Evolutionary conservation across 2,329 filamentous ascomycete genomes (phyloP), one percentile per base, ranked within the genome.

Genomic region (Beauveria asiatica): DNA sequence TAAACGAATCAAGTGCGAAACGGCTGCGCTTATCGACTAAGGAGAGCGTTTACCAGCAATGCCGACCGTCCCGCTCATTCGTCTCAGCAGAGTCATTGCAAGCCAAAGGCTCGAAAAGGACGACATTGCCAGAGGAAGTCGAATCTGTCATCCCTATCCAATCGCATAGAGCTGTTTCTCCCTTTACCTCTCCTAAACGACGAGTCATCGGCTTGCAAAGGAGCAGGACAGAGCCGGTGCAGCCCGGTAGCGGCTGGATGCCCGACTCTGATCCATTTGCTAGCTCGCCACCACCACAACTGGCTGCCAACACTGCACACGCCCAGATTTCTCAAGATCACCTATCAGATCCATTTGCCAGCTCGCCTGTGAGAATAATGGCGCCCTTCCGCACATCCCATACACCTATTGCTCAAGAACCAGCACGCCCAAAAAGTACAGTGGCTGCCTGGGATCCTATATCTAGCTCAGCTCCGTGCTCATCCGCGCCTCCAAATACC

Each of bases 401-500:
- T 45, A 25, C 45, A n/a, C 30, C 42, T 19, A 8, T 50, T 27
- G 54, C 19, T 57, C 55, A 10, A 27, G 55, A 50, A 23, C 45
- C 21, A 10, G 4, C 55, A 27, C 44, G 19, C 3, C 44, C 19
- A 23, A 48, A 49, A 54, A 11, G 27, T 7, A 48, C 41, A 7
- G 53, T 25, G 3, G 59, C 66, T 3, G 69, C 70, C 0, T 80
- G 78, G 78, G 78, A 81, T 65, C 79, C 78, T 0, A 82, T 82
- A 55, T 82, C 80, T 0, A 83, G 80, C 66, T 82, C 78, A 1
- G 79, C 78, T 4, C 80, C 79, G 1, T 65, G 62, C 3, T 61
- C 65, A 10, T 59, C 65, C 2, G 62, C 60, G 17, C 59, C 39
- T 1, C 55, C 51, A 59, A 66, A 8, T 61, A 67, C 6, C 57